phyloP scores from a whole-genome alignment of 805 yeast genomes.

The Saccharomycopsis sp. region DNA sequence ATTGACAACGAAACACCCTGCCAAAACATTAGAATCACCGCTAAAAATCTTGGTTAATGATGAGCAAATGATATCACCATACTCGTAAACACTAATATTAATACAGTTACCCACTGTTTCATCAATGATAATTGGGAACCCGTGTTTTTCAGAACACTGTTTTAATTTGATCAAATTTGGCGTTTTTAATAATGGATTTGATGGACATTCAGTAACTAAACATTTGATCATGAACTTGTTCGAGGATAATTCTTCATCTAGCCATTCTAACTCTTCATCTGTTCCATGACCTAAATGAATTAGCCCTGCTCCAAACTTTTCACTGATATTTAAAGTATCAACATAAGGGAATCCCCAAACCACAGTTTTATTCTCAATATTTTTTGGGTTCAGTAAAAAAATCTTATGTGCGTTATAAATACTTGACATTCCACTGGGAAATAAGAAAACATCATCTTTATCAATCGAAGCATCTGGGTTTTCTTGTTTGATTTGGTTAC shows the following conservation, averaged over 20 bases:
- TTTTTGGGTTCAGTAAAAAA: slow-evolving; percentile 25
- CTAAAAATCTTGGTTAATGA: slow-evolving; percentile 88
- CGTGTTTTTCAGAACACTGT: slow-evolving; percentile 53
- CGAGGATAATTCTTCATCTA: slow-evolving; percentile 49
- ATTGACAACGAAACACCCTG: slow-evolving; percentile 78
- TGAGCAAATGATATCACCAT: slow-evolving; percentile 78
- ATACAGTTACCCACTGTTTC: slow-evolving; percentile 91
- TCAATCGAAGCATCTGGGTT: slow-evolving; percentile 16
- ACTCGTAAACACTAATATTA: slow-evolving; percentile 71
- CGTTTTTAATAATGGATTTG: slow-evolving; percentile 83
- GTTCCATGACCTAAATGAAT: slow-evolving; percentile 82
- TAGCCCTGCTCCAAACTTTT: slow-evolving; percentile 88
- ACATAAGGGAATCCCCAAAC: slow-evolving; percentile 96
- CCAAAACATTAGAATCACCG: slow-evolving; percentile 94
- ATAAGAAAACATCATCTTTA: slow-evolving; percentile 69
- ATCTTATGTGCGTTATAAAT: slow-evolving; percentile 73
- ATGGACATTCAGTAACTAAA: slow-evolving; percentile 81
- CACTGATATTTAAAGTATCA: slow-evolving; percentile 77
- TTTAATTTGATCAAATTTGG: slow-evolving; percentile 65
- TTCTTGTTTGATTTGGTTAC: slow-evolving; percentile 28
- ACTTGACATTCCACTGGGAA: slow-evolving; percentile 89
- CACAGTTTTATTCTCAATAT: slow-evolving; percentile 47
- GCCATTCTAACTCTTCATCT: slow-evolving; percentile 45
- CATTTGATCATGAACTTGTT: slow-evolving; percentile 66
- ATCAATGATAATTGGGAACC: slow-evolving; percentile 77